Evolutionary conservation across 768 basidiomycete species (phyloP).

Genomic region (Russula sp.): DNA sequence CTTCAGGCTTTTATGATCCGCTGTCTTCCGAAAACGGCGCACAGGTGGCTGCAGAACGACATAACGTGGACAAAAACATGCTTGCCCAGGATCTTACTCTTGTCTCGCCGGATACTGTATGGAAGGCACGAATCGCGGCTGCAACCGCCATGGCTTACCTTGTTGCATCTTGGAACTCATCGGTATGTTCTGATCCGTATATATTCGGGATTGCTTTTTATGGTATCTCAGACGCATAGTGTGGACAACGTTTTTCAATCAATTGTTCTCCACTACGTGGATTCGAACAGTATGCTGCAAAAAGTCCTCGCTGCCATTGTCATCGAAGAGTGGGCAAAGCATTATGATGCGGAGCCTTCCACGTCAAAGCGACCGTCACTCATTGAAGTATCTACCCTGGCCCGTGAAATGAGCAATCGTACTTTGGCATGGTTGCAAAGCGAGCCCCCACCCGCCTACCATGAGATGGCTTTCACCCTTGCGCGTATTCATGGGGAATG

Average conservation of each 20-base stretch:
- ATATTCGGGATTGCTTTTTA: slow-evolving; percentile 6
- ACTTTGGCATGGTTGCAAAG: slow-evolving; percentile 70
- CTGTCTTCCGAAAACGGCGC: slow-evolving; percentile 43
- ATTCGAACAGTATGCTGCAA: slow-evolving; percentile 88
- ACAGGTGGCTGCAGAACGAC: slow-evolving; percentile 50
- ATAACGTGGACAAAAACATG: slow-evolving; percentile 97
- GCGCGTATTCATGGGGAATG: slow-evolving; percentile 78
- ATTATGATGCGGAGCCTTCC: slow-evolving; percentile 36
- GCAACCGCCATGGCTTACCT: slow-evolving; percentile 72
- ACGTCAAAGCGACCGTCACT: slow-evolving; percentile 35
- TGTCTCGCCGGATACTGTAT: slow-evolving; percentile 64
- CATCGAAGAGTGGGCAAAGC: slow-evolving; percentile 85
- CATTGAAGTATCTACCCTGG: slow-evolving; percentile 52
- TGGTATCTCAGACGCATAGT: slow-evolving; percentile 29
- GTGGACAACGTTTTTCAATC: slow-evolving; percentile 68
- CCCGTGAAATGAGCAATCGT: slow-evolving; percentile 60
- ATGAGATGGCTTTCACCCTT: slow-evolving; percentile 84
- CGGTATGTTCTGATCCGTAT: slow-evolving; percentile 37
- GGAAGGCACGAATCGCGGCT: slow-evolving; percentile 74
- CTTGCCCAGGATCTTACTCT: slow-evolving; percentile 84
- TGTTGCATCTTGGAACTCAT: slow-evolving; percentile 58
- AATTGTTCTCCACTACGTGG: slow-evolving; percentile 71
- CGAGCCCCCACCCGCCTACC: slow-evolving; percentile 70
- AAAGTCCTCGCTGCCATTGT: slow-evolving; percentile 81
- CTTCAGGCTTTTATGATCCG: slow-evolving; percentile 61